Evolutionary conservation across 495 filamentous ascomycete genomes (phyloP), one percentile per base, ranked within the genome.

Genomic region (Podospora bellae-mahoneyi): DNA sequence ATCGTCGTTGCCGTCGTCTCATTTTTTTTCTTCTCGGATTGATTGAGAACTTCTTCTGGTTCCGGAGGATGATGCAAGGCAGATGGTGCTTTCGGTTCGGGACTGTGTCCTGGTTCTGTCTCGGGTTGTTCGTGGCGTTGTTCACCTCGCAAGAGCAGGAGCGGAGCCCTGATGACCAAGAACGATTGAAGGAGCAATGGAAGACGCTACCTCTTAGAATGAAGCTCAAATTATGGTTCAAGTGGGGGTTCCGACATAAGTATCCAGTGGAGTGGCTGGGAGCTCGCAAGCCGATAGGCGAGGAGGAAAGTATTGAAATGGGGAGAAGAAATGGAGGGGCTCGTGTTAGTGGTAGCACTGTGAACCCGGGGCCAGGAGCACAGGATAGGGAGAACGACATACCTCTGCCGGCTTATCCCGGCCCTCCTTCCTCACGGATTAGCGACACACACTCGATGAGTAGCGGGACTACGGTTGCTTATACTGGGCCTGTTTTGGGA

Each of bases 1-100:
- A n/a, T n/a, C n/a, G n/a, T n/a, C n/a, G n/a, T n/a, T n/a, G n/a
- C n/a, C n/a, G n/a, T n/a, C n/a, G n/a, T n/a, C n/a, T n/a, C n/a
- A n/a, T n/a, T n/a, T n/a, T n/a, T n/a, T n/a, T n/a, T n/a, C 56
- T 85, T 23, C 70, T 81, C 18, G 84, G 84, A 34, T 80, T 85
- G 68, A 54, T 84, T 57, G 83, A 85, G 69, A 78, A 76, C 61
- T 86, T 75, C 71, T 67, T 83, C 56, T 83, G 82, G 65, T 86
- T 86, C 75, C 79, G 82, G 53, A 78, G 82, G 5, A 71, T 86
- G 66, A 84, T 85, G 83, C 75, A 78, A 0, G 83, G 84, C 32
- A 80, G 78, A 75, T 74, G 80, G 34, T 77, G 80, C 0, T 79
- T 83, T 0, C 80, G 84, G 20, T 81, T 84, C 10, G 71, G 84